Evolutionary conservation across 148 eudicot genomes (phyloP), one percentile per base, ranked within the genome.

Genomic region (Chenopodium quinoa): DNA sequence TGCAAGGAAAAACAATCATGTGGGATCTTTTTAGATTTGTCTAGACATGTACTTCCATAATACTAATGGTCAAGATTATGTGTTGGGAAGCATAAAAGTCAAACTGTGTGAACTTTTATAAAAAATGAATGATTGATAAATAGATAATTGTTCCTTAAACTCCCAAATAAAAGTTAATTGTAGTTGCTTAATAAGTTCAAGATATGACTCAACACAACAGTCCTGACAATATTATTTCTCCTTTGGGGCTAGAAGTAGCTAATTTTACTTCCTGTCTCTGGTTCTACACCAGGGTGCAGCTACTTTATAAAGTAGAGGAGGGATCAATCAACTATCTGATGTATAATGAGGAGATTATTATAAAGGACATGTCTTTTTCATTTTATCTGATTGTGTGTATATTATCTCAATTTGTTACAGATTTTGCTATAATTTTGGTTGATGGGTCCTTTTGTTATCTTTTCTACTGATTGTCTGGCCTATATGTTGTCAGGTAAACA

Each of bases 401-500:
- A 60, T 32, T 32, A 54, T 75, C 47, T 44, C n/a, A 23, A 25
- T 32, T 77, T 34, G 5, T 40, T 40, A 40, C 8, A 40, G 44
- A 40, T 4, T 12, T 46, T 19, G 77, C 4, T 25, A 47, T 82
- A 54, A 16, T 62, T 29, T 19, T 76, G 78, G 80, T 68, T 83
- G 79, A 67, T 78, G 68, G 19, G 70, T 54, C 69, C 32, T 52
- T 82, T 10, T 71, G 46, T 34, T 83, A 66, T 81, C 81, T n/a
- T 29, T 37, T 46, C 14, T 13, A 13, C 73, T 75, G 72, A 79
- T 69, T 69, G 63, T 50, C 16, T 69, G 82, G 68, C 76, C 60
- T 40, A 68, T 69, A 34, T 80, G 66, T 48, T 80, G 66, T 76
- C 85, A 93, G 99, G 95, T 96, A 56, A 93, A 95, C 84, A 92